Percentiles rank a stretch among this genome's conserved stretches.
These are phyloP conservation scores for Candida nemodendra DNA, from an alignment of 805 yeast genomes.

Conservation along the genomic window DNA sequence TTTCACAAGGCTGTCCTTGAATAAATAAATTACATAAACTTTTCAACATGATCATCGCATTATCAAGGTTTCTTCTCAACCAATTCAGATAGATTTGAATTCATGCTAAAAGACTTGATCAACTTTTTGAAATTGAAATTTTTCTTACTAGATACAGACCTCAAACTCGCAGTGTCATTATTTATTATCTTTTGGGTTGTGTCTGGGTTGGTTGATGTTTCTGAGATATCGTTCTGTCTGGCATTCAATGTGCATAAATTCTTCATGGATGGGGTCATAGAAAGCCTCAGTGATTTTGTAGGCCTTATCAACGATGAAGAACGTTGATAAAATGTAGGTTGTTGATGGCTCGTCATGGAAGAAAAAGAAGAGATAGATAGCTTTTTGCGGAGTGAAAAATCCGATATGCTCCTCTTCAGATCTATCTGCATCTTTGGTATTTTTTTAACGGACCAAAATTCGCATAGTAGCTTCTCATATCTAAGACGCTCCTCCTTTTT, in stretches of 20 bases:
- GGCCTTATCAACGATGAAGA: slow-evolving; percentile 10
- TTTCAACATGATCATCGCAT: too few relatives aligned
- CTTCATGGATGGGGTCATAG: slow-evolving; percentile 16
- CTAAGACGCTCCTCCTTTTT: slow-evolving; percentile 22
- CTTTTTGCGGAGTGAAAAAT: slow-evolving; percentile 18
- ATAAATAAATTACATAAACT: too few relatives aligned
- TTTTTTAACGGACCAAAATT: slow-evolving; percentile 35
- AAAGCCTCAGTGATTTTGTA: slow-evolving; percentile 6
- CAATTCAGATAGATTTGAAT: slow-evolving; percentile 12
- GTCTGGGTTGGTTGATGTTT: background rate
- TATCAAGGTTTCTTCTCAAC: background rate
- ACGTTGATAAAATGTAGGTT: slow-evolving; percentile 4
- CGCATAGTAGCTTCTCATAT: slow-evolving; percentile 29
- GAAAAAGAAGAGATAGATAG: slow-evolving; percentile 18
- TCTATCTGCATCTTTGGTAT: slow-evolving; percentile 18
- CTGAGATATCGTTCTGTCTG: background rate
- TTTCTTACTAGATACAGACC: slow-evolving; percentile 10
- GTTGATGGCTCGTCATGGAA: slow-evolving; percentile 11
- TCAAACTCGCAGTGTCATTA: slow-evolving; percentile 3
- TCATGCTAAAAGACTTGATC: slow-evolving; percentile 17
- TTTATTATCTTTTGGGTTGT: background rate
- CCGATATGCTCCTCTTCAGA: slow-evolving; percentile 19
- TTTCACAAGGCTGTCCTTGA: slow-evolving; percentile 1
- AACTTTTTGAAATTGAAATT: slow-evolving; percentile 17
- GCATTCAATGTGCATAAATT: slow-evolving; percentile 3